phyloP scores from a whole-genome alignment of 108 stramenopile species.

The Nitzschia palea region DNA sequence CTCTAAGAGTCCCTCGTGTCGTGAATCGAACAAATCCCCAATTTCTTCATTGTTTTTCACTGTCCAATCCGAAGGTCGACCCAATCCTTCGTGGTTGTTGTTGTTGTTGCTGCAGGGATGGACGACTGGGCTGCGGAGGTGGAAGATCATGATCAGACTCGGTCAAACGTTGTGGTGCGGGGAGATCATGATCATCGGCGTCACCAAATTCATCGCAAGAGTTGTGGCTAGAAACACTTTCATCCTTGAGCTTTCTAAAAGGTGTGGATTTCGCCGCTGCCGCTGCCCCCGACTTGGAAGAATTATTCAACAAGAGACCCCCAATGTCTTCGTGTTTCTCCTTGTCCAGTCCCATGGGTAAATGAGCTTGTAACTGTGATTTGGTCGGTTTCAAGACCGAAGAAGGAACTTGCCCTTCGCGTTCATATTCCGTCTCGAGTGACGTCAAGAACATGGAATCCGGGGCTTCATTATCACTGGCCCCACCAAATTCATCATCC shows the following conservation, averaged over 20 bases:
- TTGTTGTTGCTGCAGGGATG: no score
- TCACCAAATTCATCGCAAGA: conserved; percentile 11
- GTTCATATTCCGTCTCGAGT: background rate
- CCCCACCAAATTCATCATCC: conserved; percentile 11
- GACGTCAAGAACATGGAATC: background rate
- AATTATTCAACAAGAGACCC: background rate
- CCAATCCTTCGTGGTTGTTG: no score
- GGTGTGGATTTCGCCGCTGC: background rate
- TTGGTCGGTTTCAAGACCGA: background rate
- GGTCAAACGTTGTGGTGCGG: background rate
- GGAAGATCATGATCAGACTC: no score
- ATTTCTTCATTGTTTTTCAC: conserved; percentile 6
- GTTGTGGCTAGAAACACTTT: background rate
- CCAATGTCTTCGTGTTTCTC: conserved; percentile 18
- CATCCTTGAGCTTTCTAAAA: background rate
- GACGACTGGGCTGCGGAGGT: no score
- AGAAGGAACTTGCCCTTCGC: background rate
- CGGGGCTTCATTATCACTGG: background rate
- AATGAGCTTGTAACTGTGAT: conserved; percentile 2
- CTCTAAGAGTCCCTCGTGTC: no score
- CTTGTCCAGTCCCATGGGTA: conserved; percentile 6
- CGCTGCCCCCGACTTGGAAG: background rate
- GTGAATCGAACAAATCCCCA: background rate
- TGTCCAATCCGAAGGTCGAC: background rate
- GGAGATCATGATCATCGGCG: background rate